Conservation (phyloP, 2,329 filamentous ascomycete genomes). For the Cladophialophora chaetospira region DNA sequence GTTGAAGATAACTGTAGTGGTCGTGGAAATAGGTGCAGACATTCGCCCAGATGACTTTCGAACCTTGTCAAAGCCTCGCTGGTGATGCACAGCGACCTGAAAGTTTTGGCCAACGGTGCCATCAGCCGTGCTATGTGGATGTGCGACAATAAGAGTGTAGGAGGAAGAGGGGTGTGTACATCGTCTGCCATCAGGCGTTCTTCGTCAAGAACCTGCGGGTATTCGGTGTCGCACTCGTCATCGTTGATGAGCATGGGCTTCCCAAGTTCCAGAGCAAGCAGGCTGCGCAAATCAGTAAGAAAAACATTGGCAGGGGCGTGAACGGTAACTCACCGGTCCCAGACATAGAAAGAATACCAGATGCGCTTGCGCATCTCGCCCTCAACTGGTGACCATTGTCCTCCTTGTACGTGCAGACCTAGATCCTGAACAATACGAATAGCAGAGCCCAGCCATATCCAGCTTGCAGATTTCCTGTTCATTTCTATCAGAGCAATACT, state of each 20-base stretch:
- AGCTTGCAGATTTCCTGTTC: slow-evolving; percentile 82
- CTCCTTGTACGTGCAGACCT: slow-evolving; percentile 74
- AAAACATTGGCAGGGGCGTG: background rate
- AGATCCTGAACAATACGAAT: slow-evolving; percentile 81
- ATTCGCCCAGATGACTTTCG: slow-evolving; percentile 76
- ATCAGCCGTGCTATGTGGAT: slow-evolving; percentile 82
- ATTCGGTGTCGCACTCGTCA: slow-evolving; percentile 78
- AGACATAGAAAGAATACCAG: slow-evolving; percentile 93
- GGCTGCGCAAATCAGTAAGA: slow-evolving; percentile 47
- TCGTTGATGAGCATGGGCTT: slow-evolving; percentile 83
- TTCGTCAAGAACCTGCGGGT: slow-evolving; percentile 81
- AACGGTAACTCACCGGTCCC: slow-evolving; percentile 68
- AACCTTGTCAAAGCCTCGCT: slow-evolving; percentile 71
- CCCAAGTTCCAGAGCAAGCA: slow-evolving; percentile 76
- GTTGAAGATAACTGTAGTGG: slow-evolving; percentile 69
- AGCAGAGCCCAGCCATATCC: slow-evolving; percentile 80
- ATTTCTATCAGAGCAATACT: slow-evolving; percentile 81
- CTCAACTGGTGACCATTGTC: slow-evolving; percentile 73
- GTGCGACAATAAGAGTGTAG: slow-evolving; percentile 58
- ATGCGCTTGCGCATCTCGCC: slow-evolving; percentile 82
- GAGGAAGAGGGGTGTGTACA: slow-evolving; percentile 59
- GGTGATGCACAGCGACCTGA: slow-evolving; percentile 68
- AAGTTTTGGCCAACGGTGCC: slow-evolving; percentile 68
- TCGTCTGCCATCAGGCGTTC: slow-evolving; percentile 44
- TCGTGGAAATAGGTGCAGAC: slow-evolving; percentile 73